These are phyloP conservation scores for Agrocybe praecox DNA, from an alignment of 768 basidiomycete species.

Conservation along the genomic window DNA sequence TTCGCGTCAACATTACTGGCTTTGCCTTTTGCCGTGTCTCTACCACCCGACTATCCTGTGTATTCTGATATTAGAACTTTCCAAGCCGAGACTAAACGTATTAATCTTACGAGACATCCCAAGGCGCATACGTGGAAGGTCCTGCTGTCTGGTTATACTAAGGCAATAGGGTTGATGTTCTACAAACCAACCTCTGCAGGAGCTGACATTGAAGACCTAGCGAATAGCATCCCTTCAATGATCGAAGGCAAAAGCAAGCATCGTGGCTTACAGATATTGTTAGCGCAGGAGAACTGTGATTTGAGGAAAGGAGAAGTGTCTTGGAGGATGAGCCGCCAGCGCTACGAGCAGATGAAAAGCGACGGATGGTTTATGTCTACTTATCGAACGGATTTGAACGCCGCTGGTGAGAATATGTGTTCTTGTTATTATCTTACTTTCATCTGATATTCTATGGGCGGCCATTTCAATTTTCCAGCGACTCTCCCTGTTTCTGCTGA, in stretches of 20 bases:
- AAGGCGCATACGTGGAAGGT: background rate
- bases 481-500: background rate
- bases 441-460: no score
- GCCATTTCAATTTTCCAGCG: no score
- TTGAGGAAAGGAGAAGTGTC: slow-evolving; percentile 7
- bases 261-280: slow-evolving; percentile 3
- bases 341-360: slow-evolving; percentile 17
- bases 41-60: background rate
- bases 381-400: slow-evolving; percentile 14
- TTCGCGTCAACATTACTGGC: slow-evolving; percentile 1
- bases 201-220: background rate
- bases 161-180: slow-evolving; percentile 12
- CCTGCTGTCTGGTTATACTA: slow-evolving; percentile 5
- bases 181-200: slow-evolving; percentile 4
- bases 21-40: slow-evolving; percentile 6
- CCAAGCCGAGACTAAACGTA: background rate
- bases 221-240: background rate
- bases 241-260: slow-evolving; percentile 7
- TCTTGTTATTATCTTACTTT: background rate
- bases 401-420: slow-evolving; percentile 2
- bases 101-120: background rate
- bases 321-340: slow-evolving; percentile 19
- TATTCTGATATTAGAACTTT: slow-evolving; percentile 1
- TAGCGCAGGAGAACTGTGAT: slow-evolving; percentile 7
- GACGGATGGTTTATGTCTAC: slow-evolving; percentile 19